phyloP scores from a whole-genome alignment of 768 basidiomycete genomes.

The Lactarius indigo region DNA sequence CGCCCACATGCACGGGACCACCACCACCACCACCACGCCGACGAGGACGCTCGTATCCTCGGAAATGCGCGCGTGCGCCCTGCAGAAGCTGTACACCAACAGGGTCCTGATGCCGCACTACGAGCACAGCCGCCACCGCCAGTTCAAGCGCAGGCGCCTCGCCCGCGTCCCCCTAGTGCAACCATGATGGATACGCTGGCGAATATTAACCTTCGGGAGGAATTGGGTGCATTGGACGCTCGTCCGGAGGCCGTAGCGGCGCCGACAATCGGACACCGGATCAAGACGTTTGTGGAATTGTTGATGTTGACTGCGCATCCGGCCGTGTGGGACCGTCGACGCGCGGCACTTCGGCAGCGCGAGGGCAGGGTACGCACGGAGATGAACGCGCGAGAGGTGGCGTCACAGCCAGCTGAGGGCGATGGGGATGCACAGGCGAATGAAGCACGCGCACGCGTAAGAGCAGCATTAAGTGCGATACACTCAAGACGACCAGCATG shows the following conservation, averaged over 20 bases:
- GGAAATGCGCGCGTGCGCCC: constrained; percentile 7
- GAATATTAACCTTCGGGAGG: constrained; percentile 16
- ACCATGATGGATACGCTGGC: constrained; percentile 19
- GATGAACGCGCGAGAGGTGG: constrained; percentile 4
- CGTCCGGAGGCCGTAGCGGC: constrained; percentile 5
- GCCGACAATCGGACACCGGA: constrained; percentile 9
- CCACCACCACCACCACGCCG: constrained; percentile 6
- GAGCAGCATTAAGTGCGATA: neutral
- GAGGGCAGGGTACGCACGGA: constrained; percentile 25
- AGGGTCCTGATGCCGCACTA: neutral
- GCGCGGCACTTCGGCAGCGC: constrained; percentile 21
- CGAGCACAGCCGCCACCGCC: constrained; percentile 3
- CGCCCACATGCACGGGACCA: constrained; percentile 9
- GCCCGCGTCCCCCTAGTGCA: neutral
- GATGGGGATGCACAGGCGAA: constrained; percentile 7
- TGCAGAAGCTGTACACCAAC: constrained; percentile 1
- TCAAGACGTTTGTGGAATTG: constrained; percentile 22
- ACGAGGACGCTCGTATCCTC: constrained; percentile 1
- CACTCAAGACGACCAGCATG: constrained; percentile 17
- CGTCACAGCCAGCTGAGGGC: neutral
- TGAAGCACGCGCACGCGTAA: neutral
- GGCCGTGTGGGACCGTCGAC: constrained; percentile 26
- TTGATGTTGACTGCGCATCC: constrained; percentile 24
- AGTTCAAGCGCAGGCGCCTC: neutral
- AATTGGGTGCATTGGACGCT: constrained; percentile 14